These are phyloP conservation scores for Lactarius akahatsu DNA, from an alignment of 768 basidiomycete species.

Conservation along the genomic window DNA sequence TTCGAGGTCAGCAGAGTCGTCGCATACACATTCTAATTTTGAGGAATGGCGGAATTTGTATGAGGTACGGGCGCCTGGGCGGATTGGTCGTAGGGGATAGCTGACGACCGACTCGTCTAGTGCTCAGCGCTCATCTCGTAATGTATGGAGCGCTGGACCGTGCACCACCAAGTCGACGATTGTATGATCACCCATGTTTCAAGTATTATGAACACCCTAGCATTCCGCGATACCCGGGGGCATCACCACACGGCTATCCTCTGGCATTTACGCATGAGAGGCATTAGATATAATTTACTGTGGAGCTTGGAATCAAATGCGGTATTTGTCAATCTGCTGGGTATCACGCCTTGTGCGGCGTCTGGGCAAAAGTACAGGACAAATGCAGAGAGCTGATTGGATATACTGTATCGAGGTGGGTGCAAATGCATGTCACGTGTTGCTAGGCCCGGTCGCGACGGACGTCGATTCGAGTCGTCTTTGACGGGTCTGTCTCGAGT, in stretches of 20 bases:
- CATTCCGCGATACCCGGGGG: not conserved
- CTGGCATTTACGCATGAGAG: not conserved
- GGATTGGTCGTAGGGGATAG: not conserved
- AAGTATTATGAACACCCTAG: not conserved
- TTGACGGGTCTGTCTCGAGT: not conserved
- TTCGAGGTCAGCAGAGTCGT: conserved; percentile 20
- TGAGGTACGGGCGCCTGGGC: not conserved
- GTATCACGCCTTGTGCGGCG: not conserved
- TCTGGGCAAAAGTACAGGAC: not conserved
- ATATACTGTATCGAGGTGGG: not conserved
- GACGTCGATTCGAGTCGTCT: not conserved
- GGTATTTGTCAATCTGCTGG: not conserved
- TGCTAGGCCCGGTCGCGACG: not conserved
- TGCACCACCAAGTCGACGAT: not conserved
- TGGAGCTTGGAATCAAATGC: not conserved
- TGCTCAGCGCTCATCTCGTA: too few relatives aligned
- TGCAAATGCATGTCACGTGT: not conserved
- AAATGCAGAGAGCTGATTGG: not conserved
- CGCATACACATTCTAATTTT: conserved; percentile 20
- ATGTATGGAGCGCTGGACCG: not conserved
- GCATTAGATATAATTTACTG: not conserved
- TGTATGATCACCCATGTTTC: not conserved
- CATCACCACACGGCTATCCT: not conserved
- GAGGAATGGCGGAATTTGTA: too few relatives aligned
- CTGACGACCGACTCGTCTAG: not conserved